A percentile compares a stretch with the other conserved stretches of the same genome.
phyloP scores from a whole-genome alignment of 164 flowering plant species.

The Liquidambar formosana region DNA sequence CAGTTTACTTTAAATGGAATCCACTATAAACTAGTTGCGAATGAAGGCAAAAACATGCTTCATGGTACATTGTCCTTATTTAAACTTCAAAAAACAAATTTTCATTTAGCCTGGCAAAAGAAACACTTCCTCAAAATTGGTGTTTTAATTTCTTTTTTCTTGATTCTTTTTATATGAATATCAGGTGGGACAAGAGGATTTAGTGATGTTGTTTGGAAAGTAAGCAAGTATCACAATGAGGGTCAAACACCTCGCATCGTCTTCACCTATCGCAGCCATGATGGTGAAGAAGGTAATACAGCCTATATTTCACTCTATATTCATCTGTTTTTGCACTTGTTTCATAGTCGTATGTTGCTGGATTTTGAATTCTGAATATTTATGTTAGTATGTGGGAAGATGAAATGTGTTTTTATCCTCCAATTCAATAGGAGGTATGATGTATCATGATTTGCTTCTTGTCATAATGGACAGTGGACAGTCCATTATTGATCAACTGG shows the following conservation, averaged over 20 bases:
- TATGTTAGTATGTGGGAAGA: no score
- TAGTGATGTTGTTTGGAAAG: conserved; percentile 56
- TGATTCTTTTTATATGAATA: background rate
- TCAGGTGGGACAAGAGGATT: conserved; percentile 64
- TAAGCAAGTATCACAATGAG: conserved; percentile 24
- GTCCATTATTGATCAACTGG: no score
- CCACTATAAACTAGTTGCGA: conserved; percentile 29
- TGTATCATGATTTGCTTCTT: no score
- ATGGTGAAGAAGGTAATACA: conserved; percentile 53
- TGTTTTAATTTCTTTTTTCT: background rate
- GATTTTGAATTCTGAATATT: no score
- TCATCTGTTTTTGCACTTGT: no score
- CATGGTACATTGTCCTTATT: conserved; percentile 37
- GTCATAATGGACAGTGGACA: no score
- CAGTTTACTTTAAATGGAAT: conserved; percentile 38
- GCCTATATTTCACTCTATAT: background rate
- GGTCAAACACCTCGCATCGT: conserved; percentile 30
- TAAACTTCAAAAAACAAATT: background rate
- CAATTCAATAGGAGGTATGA: no score
- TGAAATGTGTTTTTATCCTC: no score
- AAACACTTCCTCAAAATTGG: background rate
- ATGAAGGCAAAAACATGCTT: conserved; percentile 52
- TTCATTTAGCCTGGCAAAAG: background rate
- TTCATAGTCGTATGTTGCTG: no score
- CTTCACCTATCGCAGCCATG: conserved; percentile 43